Conservation (phyloP, 345 rosid species). For the Cardamine resedifolia region DNA sequence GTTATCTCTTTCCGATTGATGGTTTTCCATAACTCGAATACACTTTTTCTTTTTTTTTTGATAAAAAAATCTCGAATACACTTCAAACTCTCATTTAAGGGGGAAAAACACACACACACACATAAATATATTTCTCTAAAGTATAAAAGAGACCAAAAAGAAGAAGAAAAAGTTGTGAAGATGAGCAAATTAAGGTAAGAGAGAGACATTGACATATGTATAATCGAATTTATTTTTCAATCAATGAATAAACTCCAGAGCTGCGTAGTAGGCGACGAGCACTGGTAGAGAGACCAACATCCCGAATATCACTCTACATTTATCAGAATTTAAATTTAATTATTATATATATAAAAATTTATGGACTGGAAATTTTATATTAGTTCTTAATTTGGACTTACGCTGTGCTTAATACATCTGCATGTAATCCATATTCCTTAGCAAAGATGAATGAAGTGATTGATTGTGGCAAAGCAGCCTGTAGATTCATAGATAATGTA, state of each 20-base stretch:
- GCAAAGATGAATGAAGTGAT: conserved; percentile 75
- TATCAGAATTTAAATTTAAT: background rate
- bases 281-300: conserved; percentile 62
- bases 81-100: conserved; percentile 18
- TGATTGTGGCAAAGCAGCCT: conserved; percentile 83
- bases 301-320: conserved; percentile 76
- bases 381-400: conserved; percentile 35
- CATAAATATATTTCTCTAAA: background rate
- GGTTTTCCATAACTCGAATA: conserved; percentile 5
- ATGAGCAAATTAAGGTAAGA: background rate
- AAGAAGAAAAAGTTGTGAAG: background rate
- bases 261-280: conserved; percentile 64
- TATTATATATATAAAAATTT: background rate
- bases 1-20: background rate
- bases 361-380: background rate
- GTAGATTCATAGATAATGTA: conserved; percentile 14
- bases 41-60: no score
- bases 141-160: background rate
- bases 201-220: background rate
- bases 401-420: conserved; percentile 86
- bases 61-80: background rate
- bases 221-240: background rate
- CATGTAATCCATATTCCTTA: conserved; percentile 73
- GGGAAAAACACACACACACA: no score
- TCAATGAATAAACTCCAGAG: conserved; percentile 41